Conservation (phyloP, 2,329 filamentous ascomycete species). For the Beauveria sp. region DNA sequence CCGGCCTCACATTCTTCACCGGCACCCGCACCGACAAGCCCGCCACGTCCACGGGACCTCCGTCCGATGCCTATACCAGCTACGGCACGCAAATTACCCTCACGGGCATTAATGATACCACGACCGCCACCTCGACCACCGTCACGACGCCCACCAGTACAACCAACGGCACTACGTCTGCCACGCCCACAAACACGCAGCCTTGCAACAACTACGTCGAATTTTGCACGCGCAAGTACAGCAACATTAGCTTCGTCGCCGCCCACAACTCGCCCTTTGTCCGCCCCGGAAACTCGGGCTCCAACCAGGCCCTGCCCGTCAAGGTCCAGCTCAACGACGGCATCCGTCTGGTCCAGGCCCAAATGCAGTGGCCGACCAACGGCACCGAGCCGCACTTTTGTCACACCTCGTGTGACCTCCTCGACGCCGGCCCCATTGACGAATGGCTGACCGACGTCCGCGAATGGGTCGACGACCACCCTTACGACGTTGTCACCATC, state of each 20-base stretch:
- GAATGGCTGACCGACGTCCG: constrained; percentile 62
- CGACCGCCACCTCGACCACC: constrained; percentile 24
- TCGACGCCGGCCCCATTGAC: constrained; percentile 73
- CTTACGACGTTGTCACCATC: constrained; percentile 82
- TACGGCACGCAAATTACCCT: constrained; percentile 36
- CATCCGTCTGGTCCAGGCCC: constrained; percentile 54
- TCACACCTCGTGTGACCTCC: constrained; percentile 73
- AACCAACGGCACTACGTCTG: constrained; percentile 26
- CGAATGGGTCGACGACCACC: constrained; percentile 66
- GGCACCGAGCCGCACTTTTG: constrained; percentile 61
- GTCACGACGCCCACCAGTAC: constrained; percentile 22
- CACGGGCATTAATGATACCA: constrained; percentile 22
- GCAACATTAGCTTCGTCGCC: constrained; percentile 71
- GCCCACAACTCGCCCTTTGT: constrained; percentile 80
- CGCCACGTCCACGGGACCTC: constrained; percentile 30
- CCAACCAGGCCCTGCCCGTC: constrained; percentile 66
- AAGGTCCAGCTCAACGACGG: constrained; percentile 71
- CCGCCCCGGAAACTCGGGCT: constrained; percentile 59
- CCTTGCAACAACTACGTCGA: constrained; percentile 75
- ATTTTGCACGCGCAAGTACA: constrained; percentile 68
- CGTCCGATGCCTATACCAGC: constrained; percentile 38
- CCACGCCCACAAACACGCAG: constrained; percentile 57
- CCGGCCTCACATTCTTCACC: constrained; percentile 28
- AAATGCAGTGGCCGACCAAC: constrained; percentile 51
- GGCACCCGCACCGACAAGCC: constrained; percentile 30